phyloP scores from a whole-genome alignment of 129 eudicot genomes.

The Solidago caesia region DNA sequence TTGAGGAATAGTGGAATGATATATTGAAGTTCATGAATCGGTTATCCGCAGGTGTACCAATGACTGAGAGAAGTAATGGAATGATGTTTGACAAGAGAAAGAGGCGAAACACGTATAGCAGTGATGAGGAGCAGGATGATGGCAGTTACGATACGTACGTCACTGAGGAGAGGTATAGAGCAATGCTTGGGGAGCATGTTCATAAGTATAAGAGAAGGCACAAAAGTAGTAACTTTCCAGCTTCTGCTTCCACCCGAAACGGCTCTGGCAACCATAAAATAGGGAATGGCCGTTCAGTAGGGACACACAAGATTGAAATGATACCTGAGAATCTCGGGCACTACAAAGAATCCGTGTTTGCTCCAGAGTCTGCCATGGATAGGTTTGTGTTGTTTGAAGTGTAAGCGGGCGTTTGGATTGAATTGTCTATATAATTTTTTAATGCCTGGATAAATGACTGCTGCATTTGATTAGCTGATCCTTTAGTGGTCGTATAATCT shows the following conservation, averaged over 20 bases:
- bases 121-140: slow-evolving; percentile 74
- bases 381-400: slow-evolving; percentile 48
- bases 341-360: slow-evolving; percentile 47
- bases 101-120: slow-evolving; percentile 53
- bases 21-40: slow-evolving; percentile 17
- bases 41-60: slow-evolving; percentile 50
- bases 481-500: not conserved
- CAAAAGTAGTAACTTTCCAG: slow-evolving; percentile 44
- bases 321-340: slow-evolving; percentile 49
- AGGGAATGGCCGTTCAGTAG: slow-evolving; percentile 51
- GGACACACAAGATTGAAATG: slow-evolving; percentile 49
- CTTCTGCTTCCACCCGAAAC: slow-evolving; percentile 49
- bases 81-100: slow-evolving; percentile 54
- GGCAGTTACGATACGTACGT: slow-evolving; percentile 47
- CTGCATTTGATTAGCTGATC: not conserved
- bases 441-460: not conserved
- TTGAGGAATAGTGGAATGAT: not conserved
- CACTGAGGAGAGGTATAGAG: slow-evolving; percentile 79
- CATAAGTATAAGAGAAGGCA: slow-evolving; percentile 79
- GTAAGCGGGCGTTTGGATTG: not conserved
- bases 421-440: not conserved
- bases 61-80: slow-evolving; percentile 56
- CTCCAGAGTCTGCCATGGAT: slow-evolving; percentile 43
- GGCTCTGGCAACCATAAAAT: slow-evolving; percentile 47
- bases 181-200: slow-evolving; percentile 93